Percentiles rank a stretch among this genome's conserved stretches.
phyloP scores from a whole-genome alignment of 2,329 filamentous ascomycete species.

The Hortaea sp. region DNA sequence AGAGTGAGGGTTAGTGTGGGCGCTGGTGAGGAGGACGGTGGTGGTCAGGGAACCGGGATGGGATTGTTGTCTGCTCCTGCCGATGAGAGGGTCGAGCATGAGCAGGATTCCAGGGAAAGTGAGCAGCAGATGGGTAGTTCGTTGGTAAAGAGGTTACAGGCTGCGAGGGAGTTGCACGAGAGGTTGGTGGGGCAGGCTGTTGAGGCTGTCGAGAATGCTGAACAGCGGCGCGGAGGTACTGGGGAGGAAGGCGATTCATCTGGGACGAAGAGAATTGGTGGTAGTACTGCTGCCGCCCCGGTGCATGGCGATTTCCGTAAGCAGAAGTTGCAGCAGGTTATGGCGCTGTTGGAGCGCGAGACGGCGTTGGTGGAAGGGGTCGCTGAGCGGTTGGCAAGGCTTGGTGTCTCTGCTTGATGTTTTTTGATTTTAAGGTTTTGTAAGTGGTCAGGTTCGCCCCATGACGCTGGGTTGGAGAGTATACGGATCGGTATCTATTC shows the following conservation, averaged over 20 bases:
- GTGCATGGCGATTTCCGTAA: constrained; percentile 39
- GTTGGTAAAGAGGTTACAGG: not conserved
- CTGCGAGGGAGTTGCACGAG: constrained; percentile 3
- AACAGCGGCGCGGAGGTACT: constrained; percentile 19
- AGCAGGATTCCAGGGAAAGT: not conserved
- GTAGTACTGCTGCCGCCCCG: not conserved
- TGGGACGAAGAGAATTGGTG: not conserved
- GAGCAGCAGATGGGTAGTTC: constrained; percentile 1
- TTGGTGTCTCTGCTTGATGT: not conserved
- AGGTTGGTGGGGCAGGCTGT: constrained; percentile 18
- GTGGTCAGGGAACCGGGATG: not conserved
- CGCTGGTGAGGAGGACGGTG: not conserved
- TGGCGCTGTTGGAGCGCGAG: constrained; percentile 54
- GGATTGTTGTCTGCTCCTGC: not conserved
- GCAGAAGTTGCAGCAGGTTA: constrained; percentile 55
- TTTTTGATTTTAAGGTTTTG: not conserved
- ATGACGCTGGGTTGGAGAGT: too few relatives aligned
- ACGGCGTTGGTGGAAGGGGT: constrained; percentile 59
- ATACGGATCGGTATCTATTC: too few relatives aligned
- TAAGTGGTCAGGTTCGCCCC: too few relatives aligned
- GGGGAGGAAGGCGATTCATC: constrained; percentile 32
- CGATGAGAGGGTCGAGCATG: not conserved
- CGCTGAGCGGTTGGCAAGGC: constrained; percentile 42
- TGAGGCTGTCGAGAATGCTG: constrained; percentile 20
- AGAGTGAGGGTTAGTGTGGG: constrained; percentile 27